Base-by-base conservation (phyloP, 2,329 filamentous ascomycete genomes). In the Apiospora hydei region DNA sequence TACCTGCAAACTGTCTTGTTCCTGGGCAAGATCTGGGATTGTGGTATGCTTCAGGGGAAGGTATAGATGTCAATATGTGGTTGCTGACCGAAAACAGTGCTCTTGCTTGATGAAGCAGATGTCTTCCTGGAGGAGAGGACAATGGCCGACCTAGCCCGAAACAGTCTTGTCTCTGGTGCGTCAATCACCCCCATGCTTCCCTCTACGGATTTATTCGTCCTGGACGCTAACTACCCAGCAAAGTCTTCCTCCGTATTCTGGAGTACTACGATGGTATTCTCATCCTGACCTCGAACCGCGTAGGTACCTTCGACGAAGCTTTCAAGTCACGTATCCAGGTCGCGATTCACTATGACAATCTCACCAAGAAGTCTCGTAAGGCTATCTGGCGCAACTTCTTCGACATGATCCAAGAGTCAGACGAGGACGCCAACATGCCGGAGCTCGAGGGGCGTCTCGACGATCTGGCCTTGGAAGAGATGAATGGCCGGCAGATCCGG, bases 401-500 rank as follows among this genome's bases (percentile, higher is more conserved):
- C 51, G 38, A 75, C 24, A 75, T 73, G 44, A 61, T 76, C 2
- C 67, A 76, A 34, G 67, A 73, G 10, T 41, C 71, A 6, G 47
- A 57, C 43, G 77, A 76, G 0, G 76, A 76, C 4, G 72, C 77
- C 34, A 73, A 77, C 61, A 75, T 78, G 47, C 70, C 71, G 34
- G 77, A 74, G 38, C 47, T 70, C n/a, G 69, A 70, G 6, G 0
- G 41, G 8, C 69, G 69, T 13, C 66, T 78, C 7, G 51, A 73
- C 14, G 76, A 79, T 57, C 74, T 84, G 57, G 80, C 81, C 8
- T 74, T 75, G 44, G 76, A 80, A 70, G 77, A 82, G 64, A 76
- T 84, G 72, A 83, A 84, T 67, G 82, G 82, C 7, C 75, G 82
- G 18, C 82, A 84, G 77, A 84, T 84, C 67, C 83, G 83, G 75